Evolutionary conservation across 2,329 filamentous ascomycete species (phyloP).

Genomic region (Aspergillus luchuensis): DNA sequence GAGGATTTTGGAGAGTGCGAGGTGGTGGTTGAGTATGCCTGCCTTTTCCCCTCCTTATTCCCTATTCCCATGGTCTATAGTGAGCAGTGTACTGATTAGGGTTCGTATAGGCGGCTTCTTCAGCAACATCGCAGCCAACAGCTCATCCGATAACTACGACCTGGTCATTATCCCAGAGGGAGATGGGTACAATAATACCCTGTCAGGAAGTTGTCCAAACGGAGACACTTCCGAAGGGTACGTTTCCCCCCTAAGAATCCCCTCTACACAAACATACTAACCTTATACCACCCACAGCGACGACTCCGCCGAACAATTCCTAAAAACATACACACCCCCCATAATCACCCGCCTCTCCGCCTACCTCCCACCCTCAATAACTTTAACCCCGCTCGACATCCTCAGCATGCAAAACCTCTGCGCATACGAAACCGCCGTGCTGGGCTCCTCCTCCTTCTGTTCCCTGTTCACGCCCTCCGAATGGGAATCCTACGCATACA

Average conservation of each 20-base stretch:
- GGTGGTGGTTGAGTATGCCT: constrained; percentile 46
- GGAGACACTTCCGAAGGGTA: constrained; percentile 31
- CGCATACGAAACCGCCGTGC: constrained; percentile 56
- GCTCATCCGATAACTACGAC: constrained; percentile 32
- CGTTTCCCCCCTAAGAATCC: too few species aligned
- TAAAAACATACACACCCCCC: constrained; percentile 48
- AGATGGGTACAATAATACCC: constrained; percentile 53
- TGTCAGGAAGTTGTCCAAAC: constrained; percentile 39
- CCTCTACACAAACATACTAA: not conserved
- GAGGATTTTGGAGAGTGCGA: constrained; percentile 55
- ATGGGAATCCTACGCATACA: constrained; percentile 58
- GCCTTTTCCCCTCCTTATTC: too few species aligned
- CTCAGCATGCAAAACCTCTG: constrained; percentile 58
- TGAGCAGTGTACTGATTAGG: too few species aligned
- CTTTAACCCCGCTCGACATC: constrained; percentile 53
- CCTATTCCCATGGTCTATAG: too few species aligned
- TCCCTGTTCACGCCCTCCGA: constrained; percentile 57
- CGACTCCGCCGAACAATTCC: constrained; percentile 41
- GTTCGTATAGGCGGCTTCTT: constrained; percentile 32
- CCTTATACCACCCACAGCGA: constrained; percentile 18
- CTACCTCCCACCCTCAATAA: constrained; percentile 52
- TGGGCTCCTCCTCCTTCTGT: constrained; percentile 56
- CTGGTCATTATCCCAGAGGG: constrained; percentile 55
- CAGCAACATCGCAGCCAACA: constrained; percentile 27
- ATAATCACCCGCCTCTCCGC: constrained; percentile 51